Percentiles rank a stretch among this genome's conserved stretches.
phyloP scores from a whole-genome alignment of 306 rosid species.

The Ormosia emarginata region DNA sequence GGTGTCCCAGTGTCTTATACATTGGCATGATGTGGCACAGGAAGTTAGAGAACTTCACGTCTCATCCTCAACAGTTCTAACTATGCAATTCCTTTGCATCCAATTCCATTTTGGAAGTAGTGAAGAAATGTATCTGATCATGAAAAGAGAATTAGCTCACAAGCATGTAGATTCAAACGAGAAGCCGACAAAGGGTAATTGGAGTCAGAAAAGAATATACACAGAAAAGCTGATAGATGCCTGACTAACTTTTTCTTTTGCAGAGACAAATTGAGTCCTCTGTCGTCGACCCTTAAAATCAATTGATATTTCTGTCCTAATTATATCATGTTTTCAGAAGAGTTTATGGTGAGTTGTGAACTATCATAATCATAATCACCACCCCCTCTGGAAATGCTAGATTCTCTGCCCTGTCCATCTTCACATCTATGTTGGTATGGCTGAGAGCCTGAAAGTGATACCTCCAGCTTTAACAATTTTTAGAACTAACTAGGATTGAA shows the following conservation, averaged over 20 bases:
- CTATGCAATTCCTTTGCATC: neutral
- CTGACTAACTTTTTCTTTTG: neutral
- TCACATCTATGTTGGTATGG: neutral
- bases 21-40: neutral
- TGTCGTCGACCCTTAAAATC: slow-evolving; percentile 13
- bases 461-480: neutral
- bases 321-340: neutral
- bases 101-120: neutral
- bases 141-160: neutral
- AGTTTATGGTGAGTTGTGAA: neutral
- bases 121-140: neutral
- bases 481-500: neutral
- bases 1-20: neutral
- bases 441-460: neutral
- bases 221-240: slow-evolving; percentile 43
- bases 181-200: slow-evolving; percentile 34
- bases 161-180: slow-evolving; percentile 9
- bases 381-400: slow-evolving; percentile 9
- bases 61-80: neutral
- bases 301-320: neutral
- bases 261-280: slow-evolving; percentile 10
- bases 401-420: slow-evolving; percentile 1
- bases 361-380: slow-evolving; percentile 15
- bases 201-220: slow-evolving; percentile 24
- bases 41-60: neutral